Evolutionary conservation across 495 filamentous ascomycete species (phyloP).

Genomic region (Podospora sp.): DNA sequence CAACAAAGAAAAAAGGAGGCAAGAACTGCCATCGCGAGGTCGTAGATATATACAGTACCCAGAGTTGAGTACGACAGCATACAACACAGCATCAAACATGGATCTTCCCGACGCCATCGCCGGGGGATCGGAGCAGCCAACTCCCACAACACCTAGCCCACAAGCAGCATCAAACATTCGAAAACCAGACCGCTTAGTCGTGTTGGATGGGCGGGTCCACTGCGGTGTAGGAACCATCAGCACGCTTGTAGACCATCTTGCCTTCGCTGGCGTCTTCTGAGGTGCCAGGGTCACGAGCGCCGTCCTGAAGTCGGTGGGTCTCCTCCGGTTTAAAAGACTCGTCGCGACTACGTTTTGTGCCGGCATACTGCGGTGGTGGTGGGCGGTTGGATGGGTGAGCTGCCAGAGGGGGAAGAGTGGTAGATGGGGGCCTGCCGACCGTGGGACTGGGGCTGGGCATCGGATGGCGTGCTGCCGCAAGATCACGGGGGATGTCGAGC

Average conservation of each 20-base stretch:
- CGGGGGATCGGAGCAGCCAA: not conserved
- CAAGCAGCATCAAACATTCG: not conserved
- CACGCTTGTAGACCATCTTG: constrained; percentile 27
- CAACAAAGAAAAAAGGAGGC: not conserved
- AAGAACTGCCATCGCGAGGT: not conserved
- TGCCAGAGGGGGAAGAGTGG: not conserved
- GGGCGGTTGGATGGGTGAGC: constrained; percentile 20
- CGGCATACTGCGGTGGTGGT: constrained; percentile 27
- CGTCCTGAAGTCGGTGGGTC: constrained; percentile 29
- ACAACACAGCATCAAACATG: constrained; percentile 8
- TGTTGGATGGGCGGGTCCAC: not conserved
- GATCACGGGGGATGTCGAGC: constrained; percentile 21
- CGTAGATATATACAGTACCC: constrained; percentile 10
- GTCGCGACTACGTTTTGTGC: constrained; percentile 36
- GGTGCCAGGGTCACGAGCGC: constrained; percentile 29
- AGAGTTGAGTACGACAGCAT: not conserved
- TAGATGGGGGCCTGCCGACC: not conserved
- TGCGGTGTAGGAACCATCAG: constrained; percentile 24
- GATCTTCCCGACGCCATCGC: not conserved
- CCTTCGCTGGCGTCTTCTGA: constrained; percentile 22
- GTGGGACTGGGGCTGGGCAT: constrained; percentile 26
- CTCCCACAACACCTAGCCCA: constrained; percentile 1
- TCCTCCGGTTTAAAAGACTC: constrained; percentile 31
- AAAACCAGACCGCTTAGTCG: not conserved
- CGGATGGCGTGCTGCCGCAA: constrained; percentile 8